Evolutionary conservation across 805 yeast genomes (phyloP).

Genomic region (Candida orba): DNA sequence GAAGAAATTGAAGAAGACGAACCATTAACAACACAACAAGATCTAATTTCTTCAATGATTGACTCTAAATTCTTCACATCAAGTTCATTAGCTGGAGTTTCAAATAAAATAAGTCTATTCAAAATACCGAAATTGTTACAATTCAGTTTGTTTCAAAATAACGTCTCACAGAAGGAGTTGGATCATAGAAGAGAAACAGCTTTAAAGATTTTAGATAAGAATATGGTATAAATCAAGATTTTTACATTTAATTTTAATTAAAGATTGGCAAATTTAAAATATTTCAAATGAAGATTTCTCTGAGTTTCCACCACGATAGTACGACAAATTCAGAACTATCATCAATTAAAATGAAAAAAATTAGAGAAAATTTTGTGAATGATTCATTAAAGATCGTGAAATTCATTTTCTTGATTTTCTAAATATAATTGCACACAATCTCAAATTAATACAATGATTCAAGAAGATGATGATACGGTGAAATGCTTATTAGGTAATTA

Average conservation of each 20-base stretch:
- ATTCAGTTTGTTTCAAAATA: background rate
- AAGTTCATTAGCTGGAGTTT: slow-evolving; percentile 35
- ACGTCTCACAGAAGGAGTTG: slow-evolving; percentile 14
- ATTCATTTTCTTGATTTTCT: no score
- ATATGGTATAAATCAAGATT: slow-evolving; percentile 55
- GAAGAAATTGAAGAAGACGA: slow-evolving; percentile 17
- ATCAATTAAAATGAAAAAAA: slow-evolving; percentile 13
- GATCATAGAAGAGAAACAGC: slow-evolving; percentile 37
- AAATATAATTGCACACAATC: no score
- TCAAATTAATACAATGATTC: no score
- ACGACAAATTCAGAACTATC: slow-evolving; percentile 1
- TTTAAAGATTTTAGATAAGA: slow-evolving; percentile 12
- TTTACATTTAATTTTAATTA: slow-evolving; percentile 63
- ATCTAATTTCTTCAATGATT: slow-evolving; percentile 25
- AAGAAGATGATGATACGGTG: no score
- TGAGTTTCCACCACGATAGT: slow-evolving; percentile 40
- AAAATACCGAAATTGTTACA: background rate
- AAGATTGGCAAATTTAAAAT: slow-evolving; percentile 73
- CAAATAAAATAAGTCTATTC: slow-evolving; percentile 27
- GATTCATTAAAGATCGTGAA: no score
- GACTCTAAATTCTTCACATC: slow-evolving; percentile 33
- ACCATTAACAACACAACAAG: slow-evolving; percentile 13
- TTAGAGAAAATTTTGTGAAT: slow-evolving; percentile 16
- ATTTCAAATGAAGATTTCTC: slow-evolving; percentile 73
- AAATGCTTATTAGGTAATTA: no score